phyloP scores from a whole-genome alignment of 352 stramenopile species.

The Phytophthora sojae region DNA sequence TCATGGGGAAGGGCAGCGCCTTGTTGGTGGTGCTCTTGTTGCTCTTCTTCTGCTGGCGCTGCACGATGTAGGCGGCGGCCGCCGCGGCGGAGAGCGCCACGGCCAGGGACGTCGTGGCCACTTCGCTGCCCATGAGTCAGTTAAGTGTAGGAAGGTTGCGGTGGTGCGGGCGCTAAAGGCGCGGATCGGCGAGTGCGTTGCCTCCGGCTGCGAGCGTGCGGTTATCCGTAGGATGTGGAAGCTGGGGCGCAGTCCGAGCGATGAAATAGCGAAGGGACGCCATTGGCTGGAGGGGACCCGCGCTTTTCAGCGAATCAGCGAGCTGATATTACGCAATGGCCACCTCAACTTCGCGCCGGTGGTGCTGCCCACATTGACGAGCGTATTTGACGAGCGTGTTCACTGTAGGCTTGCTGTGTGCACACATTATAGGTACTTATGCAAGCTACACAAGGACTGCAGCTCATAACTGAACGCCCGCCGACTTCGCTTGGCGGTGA shows the following conservation, averaged over 20 bases:
- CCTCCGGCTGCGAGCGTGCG: constrained; percentile 5
- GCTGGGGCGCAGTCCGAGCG: constrained; percentile 4
- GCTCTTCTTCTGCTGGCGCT: constrained; percentile 58
- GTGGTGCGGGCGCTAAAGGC: constrained; percentile 11
- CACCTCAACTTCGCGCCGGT: constrained; percentile 16
- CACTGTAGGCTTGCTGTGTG: too few relatives aligned
- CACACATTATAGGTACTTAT: too few relatives aligned
- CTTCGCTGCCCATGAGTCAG: constrained; percentile 23
- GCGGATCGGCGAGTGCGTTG: constrained; percentile 10
- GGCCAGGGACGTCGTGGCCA: constrained; percentile 33
- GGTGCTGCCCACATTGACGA: not conserved
- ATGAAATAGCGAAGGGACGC: not conserved
- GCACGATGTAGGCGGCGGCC: constrained; percentile 66
- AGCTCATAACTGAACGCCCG: too few relatives aligned
- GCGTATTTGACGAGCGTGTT: too few relatives aligned
- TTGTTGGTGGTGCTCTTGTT: constrained; percentile 19
- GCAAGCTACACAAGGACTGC: too few relatives aligned
- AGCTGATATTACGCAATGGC: constrained; percentile 9
- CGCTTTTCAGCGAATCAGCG: constrained; percentile 22
- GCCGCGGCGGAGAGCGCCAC: constrained; percentile 60
- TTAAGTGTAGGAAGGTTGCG: not conserved
- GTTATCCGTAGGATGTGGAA: not conserved
- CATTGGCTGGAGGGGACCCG: constrained; percentile 12
- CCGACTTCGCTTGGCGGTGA: too few relatives aligned
- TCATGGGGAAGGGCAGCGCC: constrained; percentile 63